phyloP scores from a whole-genome alignment of 257 asterid species.

The Scutellaria galericulata region DNA sequence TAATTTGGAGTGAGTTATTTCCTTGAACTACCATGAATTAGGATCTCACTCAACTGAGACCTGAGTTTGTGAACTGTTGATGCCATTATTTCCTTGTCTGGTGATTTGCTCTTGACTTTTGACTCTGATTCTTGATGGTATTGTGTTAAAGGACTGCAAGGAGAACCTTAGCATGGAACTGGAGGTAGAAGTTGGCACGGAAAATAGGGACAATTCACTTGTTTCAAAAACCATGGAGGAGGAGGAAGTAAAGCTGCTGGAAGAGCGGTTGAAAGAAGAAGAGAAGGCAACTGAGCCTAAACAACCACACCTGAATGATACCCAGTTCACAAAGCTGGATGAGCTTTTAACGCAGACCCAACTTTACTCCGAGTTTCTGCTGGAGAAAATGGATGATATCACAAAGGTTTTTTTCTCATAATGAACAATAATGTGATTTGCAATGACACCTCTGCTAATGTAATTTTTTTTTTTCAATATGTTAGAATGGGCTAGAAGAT shows the following conservation, averaged over 20 bases:
- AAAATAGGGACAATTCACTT: conserved; percentile 47
- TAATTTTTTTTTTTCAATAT: conserved; percentile 28
- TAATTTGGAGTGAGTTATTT: conserved; percentile 4
- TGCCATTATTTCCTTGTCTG: neutral
- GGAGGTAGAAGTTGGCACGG: conserved; percentile 51
- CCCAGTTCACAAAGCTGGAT: conserved; percentile 77
- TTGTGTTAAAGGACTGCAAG: conserved; percentile 62
- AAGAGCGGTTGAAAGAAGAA: conserved; percentile 65
- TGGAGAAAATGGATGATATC: conserved; percentile 95
- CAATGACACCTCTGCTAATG: conserved; percentile 23
- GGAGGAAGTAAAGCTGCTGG: conserved; percentile 63
- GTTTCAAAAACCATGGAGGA: conserved; percentile 57
- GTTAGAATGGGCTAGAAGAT: conserved; percentile 63
- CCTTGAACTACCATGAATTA: neutral
- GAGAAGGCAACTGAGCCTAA: conserved; percentile 40
- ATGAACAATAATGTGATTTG: conserved; percentile 10
- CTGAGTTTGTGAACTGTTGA: neutral
- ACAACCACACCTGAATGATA: conserved; percentile 62
- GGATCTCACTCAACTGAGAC: conserved; percentile 1
- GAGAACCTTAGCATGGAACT: conserved; percentile 40
- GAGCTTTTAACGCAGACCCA: conserved; percentile 95
- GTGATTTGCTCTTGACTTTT: neutral
- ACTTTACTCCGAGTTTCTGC: conserved; percentile 86
- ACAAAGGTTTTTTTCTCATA: conserved; percentile 53
- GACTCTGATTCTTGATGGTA: conserved; percentile 21